Base-by-base conservation (phyloP, 2,329 filamentous ascomycete species). In the Exophiala alcalophila region DNA sequence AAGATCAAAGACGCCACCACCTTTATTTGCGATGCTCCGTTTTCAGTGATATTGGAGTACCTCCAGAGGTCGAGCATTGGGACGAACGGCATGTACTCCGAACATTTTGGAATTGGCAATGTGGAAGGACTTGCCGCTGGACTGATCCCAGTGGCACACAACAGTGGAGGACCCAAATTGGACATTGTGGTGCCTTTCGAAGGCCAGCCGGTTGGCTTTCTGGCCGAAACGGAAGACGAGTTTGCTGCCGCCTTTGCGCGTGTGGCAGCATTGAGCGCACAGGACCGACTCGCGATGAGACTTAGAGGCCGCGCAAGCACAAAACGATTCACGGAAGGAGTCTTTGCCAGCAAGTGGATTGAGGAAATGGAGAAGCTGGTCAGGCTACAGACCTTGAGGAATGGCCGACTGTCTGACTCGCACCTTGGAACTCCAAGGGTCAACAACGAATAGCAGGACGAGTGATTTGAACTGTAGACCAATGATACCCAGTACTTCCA, bases 71-170 rank as follows among this genome's bases (percentile, higher is more conserved):
- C 85, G 3, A 91, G 81, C 12, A 78, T 98, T 2, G 92, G 92
- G 35, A 89, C 94, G 20, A 98, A 98, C 57, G 88, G 86, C 59
- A 98, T 98, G 92, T 98, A 92, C 91, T 97, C 96, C 63, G 92
- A 98, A 69, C 92, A 98, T 65, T 98, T 98, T 62, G 92, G 92
- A 15, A 98, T 98, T 46, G 92, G 92, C 1, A 90, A 97, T 11
- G 92, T 98, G 27, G 92, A 98, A 70, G 98, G 97, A 61, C 90
- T 97, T 62, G 92, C 92, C 3, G 92, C 92, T 0, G 92, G 92
- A 1, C 71, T 98, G 44, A 89, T 98, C 44, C 82, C 84, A 4
- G 90, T 98, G 0, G 92, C 97, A 6, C 92, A 98, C 59, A 75
- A 96, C 64, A 92, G 86, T 36, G 92, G 91, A 6, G 92, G 92